Percentiles rank a stretch among this genome's conserved stretches.
Conservation (phyloP, 176 grass and related monocot species). For the Pontederia crassipes region DNA sequence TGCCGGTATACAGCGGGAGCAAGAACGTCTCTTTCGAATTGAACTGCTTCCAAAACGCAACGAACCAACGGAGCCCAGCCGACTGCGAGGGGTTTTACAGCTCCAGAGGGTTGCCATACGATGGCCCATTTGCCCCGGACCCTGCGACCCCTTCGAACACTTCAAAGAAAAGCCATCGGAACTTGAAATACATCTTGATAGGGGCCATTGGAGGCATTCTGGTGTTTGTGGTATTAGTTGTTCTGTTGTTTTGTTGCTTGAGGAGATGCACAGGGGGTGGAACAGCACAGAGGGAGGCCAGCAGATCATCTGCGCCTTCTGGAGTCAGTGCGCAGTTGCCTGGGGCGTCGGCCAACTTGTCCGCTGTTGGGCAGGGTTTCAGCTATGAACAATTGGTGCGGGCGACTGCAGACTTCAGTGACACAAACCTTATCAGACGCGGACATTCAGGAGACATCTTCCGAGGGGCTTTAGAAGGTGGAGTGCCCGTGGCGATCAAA, state of each 20-base stretch:
- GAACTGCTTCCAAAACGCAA: slow-evolving; percentile 53
- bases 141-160: slow-evolving; percentile 11
- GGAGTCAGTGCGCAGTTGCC: slow-evolving; percentile 28
- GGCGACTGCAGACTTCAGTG: slow-evolving; percentile 44
- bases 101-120: slow-evolving; percentile 30
- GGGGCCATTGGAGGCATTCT: slow-evolving; percentile 50
- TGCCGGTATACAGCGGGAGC: slow-evolving; percentile 8
- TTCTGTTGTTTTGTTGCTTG: slow-evolving; percentile 29
- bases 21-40: slow-evolving; percentile 31
- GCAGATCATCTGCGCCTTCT: slow-evolving; percentile 1
- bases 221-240: slow-evolving; percentile 26
- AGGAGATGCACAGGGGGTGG: slow-evolving; percentile 4
- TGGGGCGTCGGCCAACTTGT: slow-evolving; percentile 22
- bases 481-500: slow-evolving; percentile 57
- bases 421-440: slow-evolving; percentile 60
- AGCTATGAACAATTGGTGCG: slow-evolving; percentile 44
- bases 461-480: slow-evolving; percentile 50
- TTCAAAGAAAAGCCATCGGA: slow-evolving; percentile 30
- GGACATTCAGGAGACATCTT: slow-evolving; percentile 80
- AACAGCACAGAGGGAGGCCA: slow-evolving; percentile 24
- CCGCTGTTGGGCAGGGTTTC: slow-evolving; percentile 69
- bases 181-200: slow-evolving; percentile 81
- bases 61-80: slow-evolving; percentile 36
- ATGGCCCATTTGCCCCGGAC: slow-evolving; percentile 14
- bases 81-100: slow-evolving; percentile 62